Evolutionary conservation across 495 filamentous ascomycete genomes (phyloP).

Genomic region (Coniosporium apollinis): DNA sequence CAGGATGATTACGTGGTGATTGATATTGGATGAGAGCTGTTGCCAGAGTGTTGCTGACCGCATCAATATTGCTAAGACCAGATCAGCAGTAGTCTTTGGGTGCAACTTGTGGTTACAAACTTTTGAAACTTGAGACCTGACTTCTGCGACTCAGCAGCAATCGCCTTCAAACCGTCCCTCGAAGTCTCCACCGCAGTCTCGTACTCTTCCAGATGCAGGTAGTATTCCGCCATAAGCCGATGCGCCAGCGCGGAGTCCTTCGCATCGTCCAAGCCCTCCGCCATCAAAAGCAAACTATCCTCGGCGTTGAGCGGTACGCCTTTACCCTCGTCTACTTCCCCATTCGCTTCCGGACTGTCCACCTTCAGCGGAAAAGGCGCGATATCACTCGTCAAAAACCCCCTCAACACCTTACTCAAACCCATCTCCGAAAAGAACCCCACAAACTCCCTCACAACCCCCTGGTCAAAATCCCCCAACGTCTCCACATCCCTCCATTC

Average conservation of each 20-base stretch:
- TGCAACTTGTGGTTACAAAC: too few relatives aligned
- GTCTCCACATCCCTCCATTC: conserved; percentile 74
- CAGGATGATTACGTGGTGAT: conserved; percentile 71
- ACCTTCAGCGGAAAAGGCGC: conserved; percentile 80
- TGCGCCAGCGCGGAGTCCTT: conserved; percentile 63
- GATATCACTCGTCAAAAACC: conserved; percentile 65
- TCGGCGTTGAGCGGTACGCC: conserved; percentile 36
- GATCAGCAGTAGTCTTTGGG: background rate
- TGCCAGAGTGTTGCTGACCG: conserved; percentile 57
- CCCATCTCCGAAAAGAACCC: conserved; percentile 72
- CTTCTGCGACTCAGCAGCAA: conserved; percentile 40
- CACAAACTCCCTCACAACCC: conserved; percentile 60
- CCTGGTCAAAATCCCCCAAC: conserved; percentile 47
- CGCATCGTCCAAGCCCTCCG: conserved; percentile 59
- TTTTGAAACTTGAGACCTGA: conserved; percentile 51
- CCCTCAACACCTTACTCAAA: conserved; percentile 60
- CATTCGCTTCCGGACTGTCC: conserved; percentile 22
- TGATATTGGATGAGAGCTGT: conserved; percentile 77
- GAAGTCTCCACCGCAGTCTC: conserved; percentile 65
- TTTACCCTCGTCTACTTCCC: conserved; percentile 21
- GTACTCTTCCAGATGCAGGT: conserved; percentile 71
- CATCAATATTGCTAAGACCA: conserved; percentile 38
- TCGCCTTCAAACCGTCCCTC: conserved; percentile 47
- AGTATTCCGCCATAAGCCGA: conserved; percentile 70
- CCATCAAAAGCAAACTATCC: conserved; percentile 65